A percentile compares a stretch with the other conserved stretches of the same genome.
These are phyloP conservation scores for Ganoderma boninense DNA, from an alignment of 1,284 basidiomycete genomes.

Conservation along the genomic window DNA sequence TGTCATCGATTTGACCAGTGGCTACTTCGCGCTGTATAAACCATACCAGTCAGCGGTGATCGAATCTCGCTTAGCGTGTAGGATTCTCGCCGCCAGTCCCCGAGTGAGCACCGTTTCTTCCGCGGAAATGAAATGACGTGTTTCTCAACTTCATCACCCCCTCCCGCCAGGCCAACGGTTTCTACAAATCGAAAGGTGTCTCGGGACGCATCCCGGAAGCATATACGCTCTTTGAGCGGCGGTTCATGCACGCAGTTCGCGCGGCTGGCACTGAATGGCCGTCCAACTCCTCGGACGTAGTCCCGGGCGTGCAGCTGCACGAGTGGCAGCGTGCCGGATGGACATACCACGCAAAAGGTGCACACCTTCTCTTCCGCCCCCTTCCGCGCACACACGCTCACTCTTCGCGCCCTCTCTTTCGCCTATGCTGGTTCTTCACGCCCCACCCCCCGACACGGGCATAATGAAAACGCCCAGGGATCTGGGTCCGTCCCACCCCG, in stretches of 20 bases:
- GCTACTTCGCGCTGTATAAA: constrained; percentile 92
- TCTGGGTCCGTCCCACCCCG: constrained; percentile 81
- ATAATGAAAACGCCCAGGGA: constrained; percentile 57
- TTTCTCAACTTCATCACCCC: constrained; percentile 7
- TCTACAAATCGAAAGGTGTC: constrained; percentile 89
- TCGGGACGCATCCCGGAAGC: constrained; percentile 95
- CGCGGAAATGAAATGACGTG: constrained; percentile 19
- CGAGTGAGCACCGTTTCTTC: constrained; percentile 58
- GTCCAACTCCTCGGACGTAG: constrained; percentile 32
- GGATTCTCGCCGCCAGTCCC: constrained; percentile 89
- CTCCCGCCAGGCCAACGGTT: constrained; percentile 86
- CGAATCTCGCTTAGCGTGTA: constrained; percentile 65
- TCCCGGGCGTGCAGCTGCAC: constrained; percentile 70
- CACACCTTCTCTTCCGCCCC: constrained; percentile 20
- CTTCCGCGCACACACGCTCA: neutral
- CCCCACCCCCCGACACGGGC: neutral
- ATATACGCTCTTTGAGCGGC: constrained; percentile 89
- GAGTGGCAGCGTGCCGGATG: constrained; percentile 94
- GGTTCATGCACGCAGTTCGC: constrained; percentile 80
- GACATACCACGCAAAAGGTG: constrained; percentile 99
- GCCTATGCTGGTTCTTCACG: neutral
- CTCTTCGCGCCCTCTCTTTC: constrained; percentile 17
- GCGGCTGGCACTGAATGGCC: constrained; percentile 58
- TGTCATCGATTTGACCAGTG: constrained; percentile 84
- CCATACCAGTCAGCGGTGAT: constrained; percentile 85